Conservation (phyloP, 2,329 filamentous ascomycete species). For the Exophiala oligosperma region DNA sequence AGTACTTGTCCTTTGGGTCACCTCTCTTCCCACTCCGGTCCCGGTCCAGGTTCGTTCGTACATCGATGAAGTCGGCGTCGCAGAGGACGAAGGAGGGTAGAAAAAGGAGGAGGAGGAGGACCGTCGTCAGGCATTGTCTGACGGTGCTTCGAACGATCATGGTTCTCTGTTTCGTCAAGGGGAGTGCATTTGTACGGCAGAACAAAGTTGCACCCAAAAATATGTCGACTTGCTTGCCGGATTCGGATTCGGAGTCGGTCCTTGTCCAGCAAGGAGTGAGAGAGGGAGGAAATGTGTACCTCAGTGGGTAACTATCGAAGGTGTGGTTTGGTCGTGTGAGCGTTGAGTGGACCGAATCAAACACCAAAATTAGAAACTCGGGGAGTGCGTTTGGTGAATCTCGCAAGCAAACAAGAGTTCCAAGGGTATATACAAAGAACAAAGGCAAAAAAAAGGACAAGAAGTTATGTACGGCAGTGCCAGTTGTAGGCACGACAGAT, state of each 20-base stretch:
- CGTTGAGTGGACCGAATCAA: no score
- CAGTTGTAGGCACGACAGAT: no score
- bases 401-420: no score
- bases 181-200: conserved; percentile 1
- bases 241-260: no score
- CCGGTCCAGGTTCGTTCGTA: conserved; percentile 41
- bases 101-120: conserved; percentile 13
- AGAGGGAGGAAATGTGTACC: not conserved
- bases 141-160: conserved; percentile 7
- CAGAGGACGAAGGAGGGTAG: conserved; percentile 26
- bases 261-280: conserved; percentile 1
- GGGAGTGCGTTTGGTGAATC: no score
- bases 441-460: no score
- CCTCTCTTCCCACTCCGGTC: conserved; percentile 41
- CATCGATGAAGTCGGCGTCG: conserved; percentile 46
- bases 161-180: not conserved
- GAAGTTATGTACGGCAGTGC: no score
- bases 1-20: conserved; percentile 51
- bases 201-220: not conserved
- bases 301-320: not conserved
- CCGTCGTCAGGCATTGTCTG: conserved; percentile 5
- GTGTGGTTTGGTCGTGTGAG: not conserved
- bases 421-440: no score
- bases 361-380: no score
- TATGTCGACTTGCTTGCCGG: not conserved